These are phyloP conservation scores for Cytospora piceae DNA, from an alignment of 2,329 filamentous ascomycete genomes.

Conservation along the genomic window DNA sequence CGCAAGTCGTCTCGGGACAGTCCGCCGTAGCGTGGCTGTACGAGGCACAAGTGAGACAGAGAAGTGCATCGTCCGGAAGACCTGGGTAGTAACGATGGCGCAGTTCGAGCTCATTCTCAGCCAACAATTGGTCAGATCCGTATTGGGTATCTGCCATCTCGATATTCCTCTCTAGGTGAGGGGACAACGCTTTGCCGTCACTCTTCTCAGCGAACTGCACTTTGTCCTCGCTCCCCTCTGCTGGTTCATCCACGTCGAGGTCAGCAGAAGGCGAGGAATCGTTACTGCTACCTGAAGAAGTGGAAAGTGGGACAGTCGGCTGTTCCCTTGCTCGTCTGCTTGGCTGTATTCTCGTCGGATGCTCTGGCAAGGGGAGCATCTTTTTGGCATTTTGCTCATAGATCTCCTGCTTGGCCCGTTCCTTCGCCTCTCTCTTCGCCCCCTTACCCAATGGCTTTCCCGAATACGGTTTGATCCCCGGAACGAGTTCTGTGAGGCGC, in stretches of 20 bases:
- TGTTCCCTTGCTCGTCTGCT: background rate
- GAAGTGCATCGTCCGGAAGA: conserved; percentile 44
- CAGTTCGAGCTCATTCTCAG: conserved; percentile 43
- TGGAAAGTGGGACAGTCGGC: background rate
- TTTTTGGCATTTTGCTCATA: background rate
- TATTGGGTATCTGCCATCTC: background rate
- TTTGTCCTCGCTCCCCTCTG: conserved; percentile 1
- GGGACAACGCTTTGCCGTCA: background rate
- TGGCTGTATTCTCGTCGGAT: conserved; percentile 6
- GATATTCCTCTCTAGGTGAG: background rate
- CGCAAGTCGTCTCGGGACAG: conserved; percentile 54
- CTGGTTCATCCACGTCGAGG: background rate
- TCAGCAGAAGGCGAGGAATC: background rate
- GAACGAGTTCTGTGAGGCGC: conserved; percentile 16
- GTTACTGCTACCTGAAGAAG: background rate
- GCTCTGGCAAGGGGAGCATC: background rate
- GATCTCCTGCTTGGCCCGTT: background rate
- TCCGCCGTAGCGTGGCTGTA: conserved; percentile 48
- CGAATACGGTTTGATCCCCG: conserved; percentile 1
- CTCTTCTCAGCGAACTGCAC: background rate
- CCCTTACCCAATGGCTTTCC: conserved; percentile 3
- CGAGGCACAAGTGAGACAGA: conserved; percentile 58
- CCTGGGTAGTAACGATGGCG: conserved; percentile 58
- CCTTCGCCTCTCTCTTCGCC: conserved; percentile 6
- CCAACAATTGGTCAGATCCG: background rate